Evolutionary conservation across 2,329 filamentous ascomycete genomes (phyloP).

Genomic region (Boeremia exigua): DNA sequence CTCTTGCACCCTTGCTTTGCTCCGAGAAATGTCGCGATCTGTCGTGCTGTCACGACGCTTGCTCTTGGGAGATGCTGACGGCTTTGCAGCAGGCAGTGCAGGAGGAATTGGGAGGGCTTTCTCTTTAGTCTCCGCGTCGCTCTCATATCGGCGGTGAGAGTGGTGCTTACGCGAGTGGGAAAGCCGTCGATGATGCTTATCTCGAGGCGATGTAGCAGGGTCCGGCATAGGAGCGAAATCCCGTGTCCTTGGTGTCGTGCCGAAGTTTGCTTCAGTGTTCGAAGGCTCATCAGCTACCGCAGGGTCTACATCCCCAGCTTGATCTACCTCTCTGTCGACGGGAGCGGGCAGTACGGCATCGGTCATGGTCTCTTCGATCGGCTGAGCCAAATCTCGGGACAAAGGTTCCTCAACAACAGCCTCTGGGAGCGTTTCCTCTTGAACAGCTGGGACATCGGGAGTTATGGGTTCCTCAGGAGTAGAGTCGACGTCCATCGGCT

Average conservation of each 20-base stretch:
- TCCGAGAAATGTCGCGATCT: conserved; percentile 32
- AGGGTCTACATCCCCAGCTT: neutral
- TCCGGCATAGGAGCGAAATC: conserved; percentile 38
- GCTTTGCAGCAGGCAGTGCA: conserved; percentile 28
- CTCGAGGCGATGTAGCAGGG: conserved; percentile 25
- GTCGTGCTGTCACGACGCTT: conserved; percentile 44
- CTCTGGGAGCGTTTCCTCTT: neutral
- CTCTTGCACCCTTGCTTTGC: conserved; percentile 31
- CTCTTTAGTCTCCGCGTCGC: conserved; percentile 38
- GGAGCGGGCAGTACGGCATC: neutral
- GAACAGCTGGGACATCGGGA: neutral
- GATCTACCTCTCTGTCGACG: neutral
- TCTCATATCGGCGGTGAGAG: conserved; percentile 40
- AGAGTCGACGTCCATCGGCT: neutral
- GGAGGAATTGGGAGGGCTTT: conserved; percentile 23
- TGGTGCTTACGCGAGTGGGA: conserved; percentile 37
- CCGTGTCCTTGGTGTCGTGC: conserved; percentile 22
- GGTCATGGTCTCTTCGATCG: neutral
- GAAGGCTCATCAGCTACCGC: neutral
- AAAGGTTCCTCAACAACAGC: neutral
- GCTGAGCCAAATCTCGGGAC: neutral
- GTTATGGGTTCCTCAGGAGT: neutral
- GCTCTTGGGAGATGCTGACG: conserved; percentile 27
- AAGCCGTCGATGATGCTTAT: conserved; percentile 38
- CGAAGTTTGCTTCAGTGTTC: conserved; percentile 5